Evolutionary conservation across 257 asterid species (phyloP).

Genomic region (Solanum chiquidenum): DNA sequence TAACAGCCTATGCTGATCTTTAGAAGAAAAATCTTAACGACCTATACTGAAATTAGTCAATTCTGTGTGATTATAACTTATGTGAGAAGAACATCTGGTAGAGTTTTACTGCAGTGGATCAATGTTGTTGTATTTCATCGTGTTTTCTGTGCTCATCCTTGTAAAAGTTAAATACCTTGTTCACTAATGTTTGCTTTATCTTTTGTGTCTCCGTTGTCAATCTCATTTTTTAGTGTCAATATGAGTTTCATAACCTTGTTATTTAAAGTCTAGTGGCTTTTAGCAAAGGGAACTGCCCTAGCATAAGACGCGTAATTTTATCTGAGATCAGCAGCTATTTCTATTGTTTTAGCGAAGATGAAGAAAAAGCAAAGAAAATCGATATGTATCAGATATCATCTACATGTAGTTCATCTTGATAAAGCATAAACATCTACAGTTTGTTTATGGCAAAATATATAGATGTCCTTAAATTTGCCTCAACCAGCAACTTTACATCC

Average conservation of each 20-base stretch:
- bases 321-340: not conserved
- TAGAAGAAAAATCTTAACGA: not conserved
- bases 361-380: not conserved
- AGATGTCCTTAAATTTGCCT: no score
- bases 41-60: not conserved
- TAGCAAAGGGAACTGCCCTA: not conserved
- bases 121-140: not conserved
- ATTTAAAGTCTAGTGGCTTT: not conserved
- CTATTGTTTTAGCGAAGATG: slow-evolving; percentile 6
- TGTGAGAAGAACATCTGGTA: not conserved
- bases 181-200: not conserved
- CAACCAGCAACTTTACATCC: no score
- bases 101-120: not conserved
- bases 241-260: not conserved
- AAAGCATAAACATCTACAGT: not conserved
- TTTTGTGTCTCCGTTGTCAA: not conserved
- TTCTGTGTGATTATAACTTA: not conserved
- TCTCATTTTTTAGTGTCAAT: not conserved
- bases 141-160: not conserved
- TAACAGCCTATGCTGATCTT: not conserved
- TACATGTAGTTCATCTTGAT: not conserved
- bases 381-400: not conserved
- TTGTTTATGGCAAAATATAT: no score
- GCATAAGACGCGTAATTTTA: not conserved
- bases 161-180: not conserved